Base-by-base conservation (phyloP, 352 stramenopile genomes). In the Globisporangium paddicum region DNA sequence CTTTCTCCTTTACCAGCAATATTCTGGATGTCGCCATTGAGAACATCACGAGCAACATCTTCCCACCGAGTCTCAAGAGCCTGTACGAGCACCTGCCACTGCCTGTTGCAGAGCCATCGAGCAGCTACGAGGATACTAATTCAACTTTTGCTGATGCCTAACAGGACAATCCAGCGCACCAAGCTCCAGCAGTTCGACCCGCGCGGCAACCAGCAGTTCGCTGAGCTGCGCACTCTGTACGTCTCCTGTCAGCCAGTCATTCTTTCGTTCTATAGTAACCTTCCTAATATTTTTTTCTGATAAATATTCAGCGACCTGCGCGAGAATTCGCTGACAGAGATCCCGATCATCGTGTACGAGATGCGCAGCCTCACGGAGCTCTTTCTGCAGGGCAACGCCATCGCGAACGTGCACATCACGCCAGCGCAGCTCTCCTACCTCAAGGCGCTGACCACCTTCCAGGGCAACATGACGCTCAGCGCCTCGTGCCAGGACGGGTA, bases 241-340 rank as follows among this genome's bases (percentile, higher is more conserved):
- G 79, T 83, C 9, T n/a, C 35, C 6, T 21, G 28, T 8, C 11
- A 51, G 11, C 21, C 2, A 62, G 16, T 28, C 51, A 32, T 32
- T 6, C 28, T 32, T n/a, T n/a, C n/a, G n/a, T n/a, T 6, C 28
- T 32, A 32, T 32, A 32, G 28, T 32, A n/a, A n/a, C n/a, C n/a
- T n/a, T n/a, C n/a, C n/a, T n/a, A n/a, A n/a, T n/a, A n/a, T n/a
- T n/a, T n/a, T n/a, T n/a, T n/a, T n/a, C n/a, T n/a, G n/a, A n/a
- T n/a, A n/a, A n/a, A n/a, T n/a, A n/a, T n/a, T n/a, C 53, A 92
- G 82, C 61, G 79, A 92, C 54, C 60, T 92, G 53, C 68, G 72
- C 42, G 69, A 89, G 60, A 92, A 92, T 37, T 34, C 67, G 25
- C 56, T 92, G 16, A 78, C 82, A 0, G 67, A 78, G 18, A 90